Conservation (phyloP, 176 grass and related monocot species). For the Rhynchospora pubera region DNA sequence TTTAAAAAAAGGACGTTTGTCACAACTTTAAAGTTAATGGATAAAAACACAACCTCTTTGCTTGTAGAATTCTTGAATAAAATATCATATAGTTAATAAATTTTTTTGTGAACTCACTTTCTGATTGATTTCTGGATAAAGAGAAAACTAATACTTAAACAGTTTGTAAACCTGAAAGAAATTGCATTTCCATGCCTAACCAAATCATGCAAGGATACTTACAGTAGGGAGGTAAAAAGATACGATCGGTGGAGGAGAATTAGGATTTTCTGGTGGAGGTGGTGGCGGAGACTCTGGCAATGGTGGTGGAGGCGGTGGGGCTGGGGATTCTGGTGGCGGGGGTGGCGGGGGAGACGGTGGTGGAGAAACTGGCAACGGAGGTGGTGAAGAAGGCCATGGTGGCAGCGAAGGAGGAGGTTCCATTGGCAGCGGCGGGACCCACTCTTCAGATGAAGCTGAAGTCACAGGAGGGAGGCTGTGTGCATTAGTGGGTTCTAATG, state of each 20-base stretch:
- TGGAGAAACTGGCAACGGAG: slow-evolving; percentile 5
- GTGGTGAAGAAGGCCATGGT: slow-evolving; percentile 7
- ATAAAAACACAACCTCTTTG: background rate
- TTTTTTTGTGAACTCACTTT: background rate
- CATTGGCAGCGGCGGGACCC: slow-evolving; percentile 10
- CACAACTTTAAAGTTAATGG: background rate
- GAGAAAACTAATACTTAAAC: background rate
- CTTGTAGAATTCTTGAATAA: slow-evolving; percentile 1
- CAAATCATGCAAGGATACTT: background rate
- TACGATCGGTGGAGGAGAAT: background rate
- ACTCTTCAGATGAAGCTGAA: background rate
- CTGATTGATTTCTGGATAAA: background rate
- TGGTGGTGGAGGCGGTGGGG: slow-evolving; percentile 20
- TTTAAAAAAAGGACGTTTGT: background rate
- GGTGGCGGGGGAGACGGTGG: background rate
- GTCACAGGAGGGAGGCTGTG: background rate
- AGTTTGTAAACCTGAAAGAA: background rate
- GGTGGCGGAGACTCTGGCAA: slow-evolving; percentile 20
- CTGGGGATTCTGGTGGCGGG: background rate
- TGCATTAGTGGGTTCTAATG: background rate
- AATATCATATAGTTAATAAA: slow-evolving; percentile 1
- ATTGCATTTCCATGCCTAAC: background rate
- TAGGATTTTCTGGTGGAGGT: slow-evolving; percentile 11
- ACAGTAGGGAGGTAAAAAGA: slow-evolving; percentile 20
- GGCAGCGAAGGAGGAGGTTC: slow-evolving; percentile 8